Base-by-base conservation (phyloP, 1,284 basidiomycete species). In the Mycosarcoma maydis region DNA sequence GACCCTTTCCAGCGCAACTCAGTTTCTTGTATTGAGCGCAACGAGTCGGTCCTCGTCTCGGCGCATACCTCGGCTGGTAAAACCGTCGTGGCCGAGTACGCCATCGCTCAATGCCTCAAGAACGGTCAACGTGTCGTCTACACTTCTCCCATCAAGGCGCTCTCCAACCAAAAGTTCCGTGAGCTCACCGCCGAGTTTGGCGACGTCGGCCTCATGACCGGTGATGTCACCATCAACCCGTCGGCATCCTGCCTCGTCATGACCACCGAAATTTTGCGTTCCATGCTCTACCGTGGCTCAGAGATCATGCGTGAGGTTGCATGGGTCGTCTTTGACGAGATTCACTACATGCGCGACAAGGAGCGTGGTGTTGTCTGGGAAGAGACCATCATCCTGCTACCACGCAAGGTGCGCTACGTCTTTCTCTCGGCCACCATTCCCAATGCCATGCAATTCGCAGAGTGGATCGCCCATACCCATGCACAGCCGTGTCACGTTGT, bases 371-470 rank as follows among this genome's bases (percentile, higher is more conserved):
- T 88, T 22, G 86, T 88, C 14, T 87, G 86, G 86, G 86, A 88
- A 78, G 87, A 88, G 75, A 98, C 96, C 0, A 97, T 98, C 82
- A 98, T 98, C 73, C 87, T 99, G 0, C 88, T 99, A 8, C 95
- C 96, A 4, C 92, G 97, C 82, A 90, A 89, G 22, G 95, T 98
- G 57, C 93, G 91, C 83, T 96, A 97, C 81, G 96, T 98, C 66
- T 98, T 99, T 84, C 89, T 98, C 33, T 99, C 96, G n/a, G 95
- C 96, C 51, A 99, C 96, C 23, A 98, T 99, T 60, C 96, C 96
- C 33, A 98, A 99, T 83, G 94, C 96, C 9, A 96, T 97, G 92
- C 93, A 99, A 82, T 99, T 99, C 74, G 94, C 95, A 34, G 92
- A 97, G 82, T 99, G 96, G 96, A 94, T 98, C 79, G 93, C 91